Percentiles rank a stretch among this genome's conserved stretches.
phyloP scores from a whole-genome alignment of 495 filamentous ascomycete genomes.

The Tetracladium marchalianum region DNA sequence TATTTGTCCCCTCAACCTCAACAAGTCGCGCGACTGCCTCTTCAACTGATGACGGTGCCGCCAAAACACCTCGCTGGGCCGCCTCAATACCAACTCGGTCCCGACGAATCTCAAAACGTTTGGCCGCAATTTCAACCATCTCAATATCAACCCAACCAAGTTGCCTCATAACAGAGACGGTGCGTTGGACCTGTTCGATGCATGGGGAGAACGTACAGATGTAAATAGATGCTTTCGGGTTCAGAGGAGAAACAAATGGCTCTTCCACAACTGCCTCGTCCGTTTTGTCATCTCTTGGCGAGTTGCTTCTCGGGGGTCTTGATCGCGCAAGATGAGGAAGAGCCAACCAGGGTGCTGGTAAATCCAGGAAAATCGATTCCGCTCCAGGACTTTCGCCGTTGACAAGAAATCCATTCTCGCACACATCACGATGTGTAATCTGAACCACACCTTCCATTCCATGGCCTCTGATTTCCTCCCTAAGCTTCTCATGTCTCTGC shows the following conservation, averaged over 20 bases:
- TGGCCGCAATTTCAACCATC: conserved; percentile 78
- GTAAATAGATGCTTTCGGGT: conserved; percentile 53
- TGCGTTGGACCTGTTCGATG: conserved; percentile 86
- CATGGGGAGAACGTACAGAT: conserved; percentile 94
- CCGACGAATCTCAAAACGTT: conserved; percentile 68
- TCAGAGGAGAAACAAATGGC: conserved; percentile 54
- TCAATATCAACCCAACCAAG: conserved; percentile 83
- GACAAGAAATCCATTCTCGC: conserved; percentile 70
- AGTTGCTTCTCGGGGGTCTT: conserved; percentile 17
- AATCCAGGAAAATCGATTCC: conserved; percentile 79
- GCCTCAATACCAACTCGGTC: conserved; percentile 61
- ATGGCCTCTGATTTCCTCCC: conserved; percentile 65
- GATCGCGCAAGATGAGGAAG: conserved; percentile 71
- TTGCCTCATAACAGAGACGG: conserved; percentile 65
- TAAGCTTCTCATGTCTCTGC: conserved; percentile 61
- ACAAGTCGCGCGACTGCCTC: conserved; percentile 66
- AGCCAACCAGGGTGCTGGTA: conserved; percentile 89
- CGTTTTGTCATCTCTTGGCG: conserved; percentile 57
- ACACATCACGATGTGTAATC: conserved; percentile 89
- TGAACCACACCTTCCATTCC: conserved; percentile 61
- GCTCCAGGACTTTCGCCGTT: conserved; percentile 49
- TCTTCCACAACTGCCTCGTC: conserved; percentile 28
- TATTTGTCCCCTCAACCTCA: conserved; percentile 58
- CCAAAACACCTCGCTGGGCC: conserved; percentile 45
- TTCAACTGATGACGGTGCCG: conserved; percentile 55